phyloP scores from a whole-genome alignment of 768 basidiomycete species.

The Floccularia luteovirens region DNA sequence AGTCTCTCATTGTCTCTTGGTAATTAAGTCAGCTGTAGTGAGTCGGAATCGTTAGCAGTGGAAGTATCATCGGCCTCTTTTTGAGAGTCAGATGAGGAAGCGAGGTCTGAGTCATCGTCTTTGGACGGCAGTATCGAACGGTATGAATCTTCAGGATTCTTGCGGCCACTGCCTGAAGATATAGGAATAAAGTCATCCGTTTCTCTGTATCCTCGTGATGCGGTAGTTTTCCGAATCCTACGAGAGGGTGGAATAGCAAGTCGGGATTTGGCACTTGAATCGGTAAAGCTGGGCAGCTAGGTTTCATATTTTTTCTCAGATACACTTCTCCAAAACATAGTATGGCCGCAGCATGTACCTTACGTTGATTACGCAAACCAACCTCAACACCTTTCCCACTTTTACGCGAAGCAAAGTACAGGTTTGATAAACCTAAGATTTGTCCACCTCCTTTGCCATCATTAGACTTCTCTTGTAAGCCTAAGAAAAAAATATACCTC shows the following conservation, averaged over 20 bases:
- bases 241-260: conserved; percentile 45
- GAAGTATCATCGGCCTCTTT: conserved; percentile 23
- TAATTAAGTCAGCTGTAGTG: conserved; percentile 38
- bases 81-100: conserved; percentile 22
- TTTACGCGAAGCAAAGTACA: conserved; percentile 38
- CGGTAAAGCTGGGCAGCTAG: conserved; percentile 47
- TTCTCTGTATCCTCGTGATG: conserved; percentile 46
- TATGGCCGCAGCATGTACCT: conserved; percentile 21
- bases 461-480: conserved; percentile 35
- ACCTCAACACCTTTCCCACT: conserved; percentile 53
- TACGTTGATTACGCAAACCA: conserved; percentile 30
- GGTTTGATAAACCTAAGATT: conserved; percentile 53
- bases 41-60: conserved; percentile 23
- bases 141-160: conserved; percentile 31
- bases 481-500: conserved; percentile 35
- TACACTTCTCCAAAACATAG: background rate
- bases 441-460: conserved; percentile 47
- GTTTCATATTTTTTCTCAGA: no score
- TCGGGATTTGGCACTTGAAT: conserved; percentile 45
- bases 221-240: conserved; percentile 30
- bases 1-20: conserved; percentile 47
- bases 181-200: conserved; percentile 62
- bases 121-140: conserved; percentile 34
- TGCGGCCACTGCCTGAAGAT: conserved; percentile 27
- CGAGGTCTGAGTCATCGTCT: conserved; percentile 21